These are phyloP conservation scores for Pichia sporocuriosa DNA, from an alignment of 805 yeast species.

Conservation along the genomic window DNA sequence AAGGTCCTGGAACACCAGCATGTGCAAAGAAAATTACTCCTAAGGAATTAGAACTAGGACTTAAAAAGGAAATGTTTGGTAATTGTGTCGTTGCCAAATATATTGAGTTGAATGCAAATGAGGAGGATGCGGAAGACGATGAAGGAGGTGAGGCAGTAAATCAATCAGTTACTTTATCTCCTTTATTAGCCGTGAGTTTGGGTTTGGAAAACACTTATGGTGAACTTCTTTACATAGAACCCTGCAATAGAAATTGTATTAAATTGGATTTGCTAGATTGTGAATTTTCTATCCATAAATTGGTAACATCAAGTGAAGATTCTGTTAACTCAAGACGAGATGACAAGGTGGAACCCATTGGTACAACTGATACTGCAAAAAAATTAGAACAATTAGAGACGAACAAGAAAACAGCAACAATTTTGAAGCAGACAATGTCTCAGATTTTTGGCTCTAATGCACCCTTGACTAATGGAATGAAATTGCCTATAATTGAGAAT, in stretches of 20 bases:
- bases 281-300: slow-evolving; percentile 41
- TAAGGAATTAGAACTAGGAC: slow-evolving; percentile 14
- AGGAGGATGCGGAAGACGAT: slow-evolving; percentile 13
- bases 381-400: slow-evolving; percentile 28
- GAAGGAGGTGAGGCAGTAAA: not conserved
- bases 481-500: slow-evolving; percentile 44
- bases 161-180: slow-evolving; percentile 9
- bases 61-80: slow-evolving; percentile 9
- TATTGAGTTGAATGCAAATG: slow-evolving; percentile 7
- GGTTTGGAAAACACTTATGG: slow-evolving; percentile 47
- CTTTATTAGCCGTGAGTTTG: slow-evolving; percentile 44
- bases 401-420: slow-evolving; percentile 19
- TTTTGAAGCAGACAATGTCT: slow-evolving; percentile 14
- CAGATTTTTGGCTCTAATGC: not conserved
- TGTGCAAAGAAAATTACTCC: slow-evolving; percentile 13
- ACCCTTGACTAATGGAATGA: slow-evolving; percentile 44
- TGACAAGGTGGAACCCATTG: not conserved
- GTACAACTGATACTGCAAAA: slow-evolving; percentile 12
- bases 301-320: slow-evolving; percentile 34
- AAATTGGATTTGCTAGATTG: slow-evolving; percentile 7
- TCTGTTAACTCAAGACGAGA: not conserved
- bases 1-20: slow-evolving; percentile 42
- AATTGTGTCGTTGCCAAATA: slow-evolving; percentile 9
- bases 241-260: slow-evolving; percentile 10
- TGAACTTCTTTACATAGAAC: slow-evolving; percentile 43